phyloP scores from a whole-genome alignment of 2,329 filamentous ascomycete genomes.

The Ascochyta koolunga region DNA sequence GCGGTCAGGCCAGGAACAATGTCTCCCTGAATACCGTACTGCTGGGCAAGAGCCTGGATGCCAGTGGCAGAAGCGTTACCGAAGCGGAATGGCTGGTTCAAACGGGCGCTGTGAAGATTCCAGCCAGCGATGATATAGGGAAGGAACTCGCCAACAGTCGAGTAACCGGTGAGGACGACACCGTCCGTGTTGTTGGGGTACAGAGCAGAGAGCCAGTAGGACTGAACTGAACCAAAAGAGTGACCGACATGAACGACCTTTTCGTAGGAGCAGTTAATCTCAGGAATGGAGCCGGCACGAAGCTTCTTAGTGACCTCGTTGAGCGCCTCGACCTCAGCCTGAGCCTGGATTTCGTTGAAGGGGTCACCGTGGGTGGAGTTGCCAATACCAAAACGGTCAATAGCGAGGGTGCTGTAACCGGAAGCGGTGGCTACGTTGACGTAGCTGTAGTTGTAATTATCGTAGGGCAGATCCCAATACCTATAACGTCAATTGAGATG shows the following conservation, averaged over 20 bases:
- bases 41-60: conserved; percentile 11
- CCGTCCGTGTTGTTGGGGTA: conserved; percentile 63
- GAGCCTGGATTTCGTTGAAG: conserved; percentile 64
- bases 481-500: conserved; percentile 30
- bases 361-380: conserved; percentile 64
- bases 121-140: conserved; percentile 53
- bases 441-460: conserved; percentile 68
- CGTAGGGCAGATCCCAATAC: conserved; percentile 67
- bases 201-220: conserved; percentile 60
- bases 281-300: conserved; percentile 54
- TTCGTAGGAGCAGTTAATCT: conserved; percentile 47
- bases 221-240: conserved; percentile 66
- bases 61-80: conserved; percentile 33
- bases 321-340: conserved; percentile 65
- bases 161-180: conserved; percentile 67
- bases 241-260: conserved; percentile 67
- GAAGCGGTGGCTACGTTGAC: conserved; percentile 60
- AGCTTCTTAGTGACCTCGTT: conserved; percentile 59
- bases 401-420: conserved; percentile 65
- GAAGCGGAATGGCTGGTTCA: conserved; percentile 51
- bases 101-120: conserved; percentile 56
- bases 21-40: conserved; percentile 19
- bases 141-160: conserved; percentile 54
- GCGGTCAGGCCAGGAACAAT: conserved; percentile 26
- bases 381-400: conserved; percentile 68